These are phyloP conservation scores for Astrocystis sublimbata DNA, from an alignment of 495 filamentous ascomycete species.

Conservation along the genomic window DNA sequence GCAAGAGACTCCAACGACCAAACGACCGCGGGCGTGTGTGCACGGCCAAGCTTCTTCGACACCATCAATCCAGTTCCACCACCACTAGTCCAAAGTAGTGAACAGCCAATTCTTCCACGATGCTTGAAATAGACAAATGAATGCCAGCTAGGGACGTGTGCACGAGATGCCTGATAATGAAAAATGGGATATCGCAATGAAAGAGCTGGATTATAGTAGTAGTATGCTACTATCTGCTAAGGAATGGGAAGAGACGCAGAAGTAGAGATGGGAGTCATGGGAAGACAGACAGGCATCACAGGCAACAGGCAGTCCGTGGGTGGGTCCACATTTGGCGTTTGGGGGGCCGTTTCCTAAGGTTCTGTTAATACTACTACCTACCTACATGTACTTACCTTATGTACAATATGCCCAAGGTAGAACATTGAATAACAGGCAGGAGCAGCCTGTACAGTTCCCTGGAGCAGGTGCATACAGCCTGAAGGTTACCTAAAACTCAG, in stretches of 20 bases:
- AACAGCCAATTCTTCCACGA: conserved; percentile 5
- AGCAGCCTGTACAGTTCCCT: too few species aligned
- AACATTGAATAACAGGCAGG: conserved; percentile 12
- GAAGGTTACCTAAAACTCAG: too few species aligned
- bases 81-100: neutral
- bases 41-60: conserved; percentile 5
- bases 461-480: too few species aligned
- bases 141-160: neutral
- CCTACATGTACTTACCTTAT: too few species aligned
- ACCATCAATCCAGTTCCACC: conserved; percentile 10
- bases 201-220: too few species aligned
- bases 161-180: neutral
- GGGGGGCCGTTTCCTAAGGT: conserved; percentile 8
- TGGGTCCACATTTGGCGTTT: conserved; percentile 11
- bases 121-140: neutral
- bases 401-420: too few species aligned
- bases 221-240: neutral
- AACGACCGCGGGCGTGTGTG: too few species aligned
- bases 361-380: too few species aligned
- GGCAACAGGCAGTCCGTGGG: too few species aligned
- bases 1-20: conserved; percentile 10
- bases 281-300: conserved; percentile 6
- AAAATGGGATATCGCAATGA: too few species aligned
- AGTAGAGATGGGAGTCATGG: neutral
- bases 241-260: conserved; percentile 6